Base-by-base conservation (phyloP, 1,284 basidiomycete species). In the Microbotryum lychnidis-dioicae region DNA sequence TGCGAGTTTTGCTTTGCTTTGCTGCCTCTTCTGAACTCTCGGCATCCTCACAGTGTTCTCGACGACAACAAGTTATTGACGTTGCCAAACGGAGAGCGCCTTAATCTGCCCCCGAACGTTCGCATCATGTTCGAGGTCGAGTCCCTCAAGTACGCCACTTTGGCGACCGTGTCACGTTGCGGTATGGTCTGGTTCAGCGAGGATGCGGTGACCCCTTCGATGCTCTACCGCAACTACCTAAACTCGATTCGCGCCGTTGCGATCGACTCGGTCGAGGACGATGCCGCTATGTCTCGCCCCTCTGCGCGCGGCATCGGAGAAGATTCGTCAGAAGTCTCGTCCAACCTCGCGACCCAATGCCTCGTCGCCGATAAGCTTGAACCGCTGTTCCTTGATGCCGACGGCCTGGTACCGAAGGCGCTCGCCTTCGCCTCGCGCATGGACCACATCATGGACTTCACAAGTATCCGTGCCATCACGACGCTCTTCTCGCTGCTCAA, bases 131-230 rank as follows among this genome's bases (percentile, higher is more conserved):
- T 99, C 74, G 96, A 99, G 76, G 97, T 98, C 60, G 97, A 99
- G 76, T 91, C 94, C 75, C 83, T 99, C 69, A 89, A 87, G 71
- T 98, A 96, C 75, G 97, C 96, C 0, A 99, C 97, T 1, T 84
- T 91, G 53, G 96, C 96, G 9, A 99, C 96, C 18, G 97, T 99
- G 79, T 96, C 91, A 83, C 93, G 96, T 60, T 99, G 96, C 75
- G 96, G 96, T 75, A 99, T 99, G 96, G 94, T 99, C 72, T 99
- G 96, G 96, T 99, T 99, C 79, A 97, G 91, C 74, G 91, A 97
- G 64, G 92, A 97, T 66, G 86, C 94, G 54, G 85, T 99, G 37
- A 85, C 89, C 66, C 85, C 91, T 3, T 78, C 81, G 5, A 97
- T 98, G 96, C 84, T 97, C 37, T 97, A 89, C 76, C 83, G 82